Evolutionary conservation across 2,329 filamentous ascomycete genomes (phyloP).

Genomic region (Alternaria angustiovoidea): DNA sequence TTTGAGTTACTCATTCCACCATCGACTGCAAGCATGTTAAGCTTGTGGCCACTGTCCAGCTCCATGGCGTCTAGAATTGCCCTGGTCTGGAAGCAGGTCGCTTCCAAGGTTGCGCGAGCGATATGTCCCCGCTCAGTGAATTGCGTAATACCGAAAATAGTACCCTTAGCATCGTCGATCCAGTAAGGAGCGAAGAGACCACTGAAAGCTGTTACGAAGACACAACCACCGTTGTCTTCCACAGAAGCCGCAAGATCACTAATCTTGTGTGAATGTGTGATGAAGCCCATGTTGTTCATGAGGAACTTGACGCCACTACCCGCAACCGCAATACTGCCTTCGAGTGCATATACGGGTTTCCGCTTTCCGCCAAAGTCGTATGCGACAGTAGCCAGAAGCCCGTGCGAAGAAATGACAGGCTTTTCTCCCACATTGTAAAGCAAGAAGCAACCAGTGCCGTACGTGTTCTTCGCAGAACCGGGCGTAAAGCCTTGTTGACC

Average conservation of each 20-base stretch:
- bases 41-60: constrained; percentile 78
- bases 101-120: constrained; percentile 86
- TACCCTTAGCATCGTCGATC: constrained; percentile 92
- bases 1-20: constrained; percentile 90
- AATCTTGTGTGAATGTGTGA: constrained; percentile 68
- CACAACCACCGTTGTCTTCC: constrained; percentile 80
- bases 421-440: constrained; percentile 87
- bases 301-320: constrained; percentile 78
- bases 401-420: constrained; percentile 84
- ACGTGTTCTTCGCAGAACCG: constrained; percentile 88
- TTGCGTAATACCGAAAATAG: constrained; percentile 82
- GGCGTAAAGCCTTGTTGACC: constrained; percentile 85
- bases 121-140: constrained; percentile 87
- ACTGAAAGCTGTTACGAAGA: constrained; percentile 89
- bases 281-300: constrained; percentile 71
- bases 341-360: constrained; percentile 79
- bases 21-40: constrained; percentile 81
- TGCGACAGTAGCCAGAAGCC: constrained; percentile 84
- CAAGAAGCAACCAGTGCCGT: constrained; percentile 88
- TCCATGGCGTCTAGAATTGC: constrained; percentile 93
- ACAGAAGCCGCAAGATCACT: constrained; percentile 70
- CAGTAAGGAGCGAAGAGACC: constrained; percentile 93
- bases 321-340: constrained; percentile 84
- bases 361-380: constrained; percentile 77
- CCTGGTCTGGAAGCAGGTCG: constrained; percentile 90